Base-by-base conservation (phyloP, 306 rosid species). In the Acacia confusa region DNA sequence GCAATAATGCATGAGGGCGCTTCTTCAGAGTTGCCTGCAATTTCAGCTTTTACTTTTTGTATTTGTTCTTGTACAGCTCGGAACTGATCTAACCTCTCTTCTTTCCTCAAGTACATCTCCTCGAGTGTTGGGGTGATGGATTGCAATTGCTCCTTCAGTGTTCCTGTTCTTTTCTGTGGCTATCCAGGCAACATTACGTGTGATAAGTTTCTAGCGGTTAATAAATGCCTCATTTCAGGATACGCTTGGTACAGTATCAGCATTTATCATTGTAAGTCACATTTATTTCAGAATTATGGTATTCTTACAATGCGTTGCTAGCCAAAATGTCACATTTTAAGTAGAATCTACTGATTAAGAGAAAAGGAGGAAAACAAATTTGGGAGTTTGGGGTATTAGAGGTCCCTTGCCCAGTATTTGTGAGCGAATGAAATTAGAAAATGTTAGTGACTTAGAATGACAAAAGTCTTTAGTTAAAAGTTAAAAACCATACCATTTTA, bases 131-230 rank as follows among this genome's bases (percentile, higher is more conserved):
- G 99, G 30, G 92, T 91, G 78, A 96, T 91, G 20, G 99, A 96
- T 83, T 96, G 94, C 86, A 96, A 86, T 86, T 96, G 99, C 87
- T 91, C 97, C 87, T 91, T 93, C 82, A 96, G 88, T 44, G 94
- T 85, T 79, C 99, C 99, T 6, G 84, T 81, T 91, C 91, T 88
- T 90, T 91, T 96, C 72, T 90, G 97, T 78, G 97, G 99, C 99
- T 93, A 95, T 72, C 85, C 83, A 84, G 66, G 74, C 58, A 68
- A 67, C 71, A 67, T 14, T 72, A 75, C 74, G 41, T 10, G 17
- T 63, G 73, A 71, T 84, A 80, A 90, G 77, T 64, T 76, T 82
- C 53, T n/a, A 65, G 48, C 36, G 34, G 38, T 74, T 69, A 58
- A 58, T 61, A 38, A 20, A 61, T 86, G 55, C 71, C 58, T 82